Percentiles rank a stretch among this genome's conserved stretches.
Evolutionary conservation across 2,329 filamentous ascomycete species (phyloP).

Genomic region (Ceratocystis eucalypticola): DNA sequence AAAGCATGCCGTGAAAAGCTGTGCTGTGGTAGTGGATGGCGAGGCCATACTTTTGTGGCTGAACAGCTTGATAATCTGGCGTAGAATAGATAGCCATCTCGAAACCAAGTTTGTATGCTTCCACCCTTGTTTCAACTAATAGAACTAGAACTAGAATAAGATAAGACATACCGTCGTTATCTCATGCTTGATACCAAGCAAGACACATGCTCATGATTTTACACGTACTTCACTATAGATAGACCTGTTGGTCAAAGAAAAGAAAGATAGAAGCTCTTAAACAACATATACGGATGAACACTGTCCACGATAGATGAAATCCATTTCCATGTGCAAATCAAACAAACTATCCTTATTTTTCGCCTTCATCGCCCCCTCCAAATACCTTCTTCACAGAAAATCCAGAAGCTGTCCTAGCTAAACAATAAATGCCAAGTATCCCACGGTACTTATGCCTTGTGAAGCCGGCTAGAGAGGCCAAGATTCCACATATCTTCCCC

Average conservation of each 20-base stretch:
- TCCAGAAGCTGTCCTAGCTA: not conserved
- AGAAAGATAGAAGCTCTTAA: not conserved
- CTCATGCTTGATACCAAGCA: not conserved
- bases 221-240: not conserved
- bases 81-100: not conserved
- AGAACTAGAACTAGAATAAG: constrained; percentile 1
- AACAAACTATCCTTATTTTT: constrained; percentile 1
- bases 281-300: not conserved
- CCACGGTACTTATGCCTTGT: constrained; percentile 16
- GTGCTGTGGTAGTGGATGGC: no score
- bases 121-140: not conserved
- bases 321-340: constrained; percentile 5
- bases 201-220: not conserved
- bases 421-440: constrained; percentile 10
- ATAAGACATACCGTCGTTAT: not conserved
- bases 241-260: not conserved
- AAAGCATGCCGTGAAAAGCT: no score
- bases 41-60: no score
- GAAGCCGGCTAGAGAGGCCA: not conserved
- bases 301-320: constrained; percentile 16
- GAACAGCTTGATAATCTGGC: no score
- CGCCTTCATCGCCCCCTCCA: not conserved
- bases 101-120: not conserved
- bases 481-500: constrained; percentile 17
- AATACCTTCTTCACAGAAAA: not conserved